Conservation (phyloP, 2,329 filamentous ascomycete species). For the Pyrenophora tritici-repentis region DNA sequence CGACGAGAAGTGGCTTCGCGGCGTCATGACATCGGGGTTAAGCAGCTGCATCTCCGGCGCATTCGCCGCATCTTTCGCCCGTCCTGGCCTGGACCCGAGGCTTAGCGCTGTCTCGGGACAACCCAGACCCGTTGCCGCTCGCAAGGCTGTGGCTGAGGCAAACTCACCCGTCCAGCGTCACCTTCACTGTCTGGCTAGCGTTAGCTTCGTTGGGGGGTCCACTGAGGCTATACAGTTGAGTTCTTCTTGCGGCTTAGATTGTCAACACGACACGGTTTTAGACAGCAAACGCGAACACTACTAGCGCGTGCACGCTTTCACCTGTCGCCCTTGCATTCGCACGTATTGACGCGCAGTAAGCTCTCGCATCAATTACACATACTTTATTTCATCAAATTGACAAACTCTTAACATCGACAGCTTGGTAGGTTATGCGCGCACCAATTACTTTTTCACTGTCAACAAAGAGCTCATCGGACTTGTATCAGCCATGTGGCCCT, state of each 20-base stretch:
- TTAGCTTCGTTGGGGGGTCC: not conserved
- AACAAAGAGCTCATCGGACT: constrained; percentile 3
- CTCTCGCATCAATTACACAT: not conserved
- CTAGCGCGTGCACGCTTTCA: not conserved
- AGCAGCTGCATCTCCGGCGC: constrained; percentile 1
- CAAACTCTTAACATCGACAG: not conserved
- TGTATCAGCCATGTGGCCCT: constrained; percentile 37
- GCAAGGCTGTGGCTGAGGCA: constrained; percentile 4
- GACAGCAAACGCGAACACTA: not conserved
- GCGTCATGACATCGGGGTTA: constrained; percentile 22
- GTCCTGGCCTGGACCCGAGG: constrained; percentile 8
- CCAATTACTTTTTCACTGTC: constrained; percentile 12
- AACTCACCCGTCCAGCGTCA: constrained; percentile 10
- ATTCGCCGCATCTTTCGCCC: constrained; percentile 11
- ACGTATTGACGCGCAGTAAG: not conserved
- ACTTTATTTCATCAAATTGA: not conserved
- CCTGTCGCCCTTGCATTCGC: constrained; percentile 1
- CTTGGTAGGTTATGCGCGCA: constrained; percentile 17
- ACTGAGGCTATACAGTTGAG: too few relatives aligned
- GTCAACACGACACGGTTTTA: not conserved
- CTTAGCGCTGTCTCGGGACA: constrained; percentile 4
- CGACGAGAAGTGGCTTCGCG: not conserved
- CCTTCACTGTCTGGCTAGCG: constrained; percentile 5
- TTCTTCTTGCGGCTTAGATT: too few relatives aligned
- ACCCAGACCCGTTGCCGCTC: not conserved